Percentiles rank a stretch among this genome's conserved stretches.
phyloP scores from a whole-genome alignment of 225 moss, liverwort and hornwort genomes.

The Lunularia cruciata region DNA sequence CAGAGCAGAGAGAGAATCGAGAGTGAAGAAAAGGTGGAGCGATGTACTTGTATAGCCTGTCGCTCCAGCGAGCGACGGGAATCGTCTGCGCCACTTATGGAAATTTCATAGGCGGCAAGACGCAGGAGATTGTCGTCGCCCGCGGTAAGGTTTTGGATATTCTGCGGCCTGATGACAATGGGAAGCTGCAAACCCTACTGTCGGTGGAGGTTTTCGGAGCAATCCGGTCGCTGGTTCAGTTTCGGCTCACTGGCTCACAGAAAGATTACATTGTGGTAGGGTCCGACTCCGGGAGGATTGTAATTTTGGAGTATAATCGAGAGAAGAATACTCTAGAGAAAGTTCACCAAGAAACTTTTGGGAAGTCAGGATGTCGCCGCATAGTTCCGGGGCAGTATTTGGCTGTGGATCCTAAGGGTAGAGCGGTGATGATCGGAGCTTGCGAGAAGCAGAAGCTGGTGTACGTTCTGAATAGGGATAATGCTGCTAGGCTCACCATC shows the following conservation, averaged over 20 bases:
- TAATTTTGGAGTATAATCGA: conserved; percentile 95
- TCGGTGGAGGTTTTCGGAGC: conserved; percentile 97
- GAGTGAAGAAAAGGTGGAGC: conserved; percentile 17
- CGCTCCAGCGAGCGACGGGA: conserved; percentile 95
- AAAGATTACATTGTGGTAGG: conserved; percentile 98
- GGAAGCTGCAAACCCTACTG: conserved; percentile 86
- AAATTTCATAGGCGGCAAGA: conserved; percentile 91
- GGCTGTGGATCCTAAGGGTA: conserved; percentile 97
- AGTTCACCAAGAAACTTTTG: conserved; percentile 98
- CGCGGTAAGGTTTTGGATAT: conserved; percentile 91
- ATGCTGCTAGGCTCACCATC: conserved; percentile 92
- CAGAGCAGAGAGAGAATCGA: too few relatives aligned
- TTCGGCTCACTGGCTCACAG: conserved; percentile 91
- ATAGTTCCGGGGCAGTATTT: conserved; percentile 98
- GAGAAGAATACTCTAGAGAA: conserved; percentile 94
- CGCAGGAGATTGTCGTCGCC: conserved; percentile 94
- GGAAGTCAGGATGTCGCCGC: conserved; percentile 94
- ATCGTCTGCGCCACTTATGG: conserved; percentile 97
- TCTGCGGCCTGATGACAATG: conserved; percentile 88
- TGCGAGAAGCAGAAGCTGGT: conserved; percentile 99
- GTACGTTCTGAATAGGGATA: conserved; percentile 92
- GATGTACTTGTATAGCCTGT: conserved; percentile 93
- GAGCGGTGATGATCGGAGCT: conserved; percentile 97
- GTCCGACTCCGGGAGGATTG: conserved; percentile 90
- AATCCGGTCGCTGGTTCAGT: conserved; percentile 84